phyloP scores from a whole-genome alignment of 2,329 filamentous ascomycete genomes.

The Nemania abortiva region DNA sequence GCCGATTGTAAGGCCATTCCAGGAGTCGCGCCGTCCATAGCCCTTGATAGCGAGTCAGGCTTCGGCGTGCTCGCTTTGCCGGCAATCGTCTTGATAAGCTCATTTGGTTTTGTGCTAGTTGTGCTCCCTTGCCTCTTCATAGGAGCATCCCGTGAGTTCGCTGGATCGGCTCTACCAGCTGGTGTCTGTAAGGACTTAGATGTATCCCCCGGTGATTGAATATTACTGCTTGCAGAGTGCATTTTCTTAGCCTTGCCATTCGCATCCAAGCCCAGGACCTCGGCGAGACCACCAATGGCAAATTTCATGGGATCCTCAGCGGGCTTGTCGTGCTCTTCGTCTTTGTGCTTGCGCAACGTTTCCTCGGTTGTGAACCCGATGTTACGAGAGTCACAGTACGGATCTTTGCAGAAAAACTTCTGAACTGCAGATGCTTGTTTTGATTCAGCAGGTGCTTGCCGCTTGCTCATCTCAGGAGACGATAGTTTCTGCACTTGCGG shows the following conservation, averaged over 20 bases:
- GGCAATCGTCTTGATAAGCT: constrained; percentile 45
- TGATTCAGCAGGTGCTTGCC: constrained; percentile 48
- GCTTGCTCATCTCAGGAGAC: constrained; percentile 61
- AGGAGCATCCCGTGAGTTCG: constrained; percentile 64
- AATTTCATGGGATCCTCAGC: constrained; percentile 67
- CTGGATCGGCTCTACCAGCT: constrained; percentile 57
- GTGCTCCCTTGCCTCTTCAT: constrained; percentile 65
- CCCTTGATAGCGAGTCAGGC: constrained; percentile 40
- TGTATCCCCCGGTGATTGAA: constrained; percentile 49
- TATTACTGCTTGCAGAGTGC: constrained; percentile 46
- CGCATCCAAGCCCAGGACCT: constrained; percentile 63
- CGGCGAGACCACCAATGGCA: constrained; percentile 62
- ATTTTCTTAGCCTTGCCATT: constrained; percentile 60
- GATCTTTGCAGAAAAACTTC: constrained; percentile 64
- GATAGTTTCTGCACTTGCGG: constrained; percentile 62
- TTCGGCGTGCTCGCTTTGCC: constrained; percentile 46
- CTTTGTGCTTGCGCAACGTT: constrained; percentile 63
- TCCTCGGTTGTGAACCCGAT: constrained; percentile 67
- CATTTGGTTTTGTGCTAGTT: constrained; percentile 56
- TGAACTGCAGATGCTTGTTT: constrained; percentile 56
- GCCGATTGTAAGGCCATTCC: constrained; percentile 46
- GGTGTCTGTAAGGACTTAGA: constrained; percentile 65
- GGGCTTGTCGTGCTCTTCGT: constrained; percentile 71
- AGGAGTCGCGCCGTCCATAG: constrained; percentile 43
- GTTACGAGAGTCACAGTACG: constrained; percentile 64